These are phyloP conservation scores for Polychaeton citri DNA, from an alignment of 2,329 filamentous ascomycete species.

Conservation along the genomic window DNA sequence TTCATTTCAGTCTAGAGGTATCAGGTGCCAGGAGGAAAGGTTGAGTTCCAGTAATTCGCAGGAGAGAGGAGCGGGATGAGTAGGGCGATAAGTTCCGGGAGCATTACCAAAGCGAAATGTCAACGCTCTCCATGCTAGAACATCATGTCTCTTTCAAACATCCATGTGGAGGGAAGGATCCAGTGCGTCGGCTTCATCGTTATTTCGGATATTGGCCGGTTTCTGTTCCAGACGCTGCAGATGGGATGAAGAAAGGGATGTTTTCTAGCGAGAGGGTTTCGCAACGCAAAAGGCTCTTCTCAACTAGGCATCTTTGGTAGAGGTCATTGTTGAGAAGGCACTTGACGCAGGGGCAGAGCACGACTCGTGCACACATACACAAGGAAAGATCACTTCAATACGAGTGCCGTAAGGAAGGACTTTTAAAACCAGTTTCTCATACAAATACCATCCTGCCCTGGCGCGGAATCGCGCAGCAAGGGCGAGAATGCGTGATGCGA, in stretches of 20 bases:
- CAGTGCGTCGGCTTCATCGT: too few species aligned
- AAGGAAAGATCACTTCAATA: constrained; percentile 10
- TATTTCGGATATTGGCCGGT: too few species aligned
- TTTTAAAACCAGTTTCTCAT: constrained; percentile 24
- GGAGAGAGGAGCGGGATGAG: constrained; percentile 31
- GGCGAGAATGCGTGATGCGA: constrained; percentile 25
- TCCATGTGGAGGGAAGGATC: too few species aligned
- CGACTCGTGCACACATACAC: constrained; percentile 21
- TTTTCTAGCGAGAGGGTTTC: constrained; percentile 16
- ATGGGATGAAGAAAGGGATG: too few species aligned
- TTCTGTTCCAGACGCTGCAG: too few species aligned
- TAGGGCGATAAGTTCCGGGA: constrained; percentile 20
- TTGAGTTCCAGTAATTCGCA: neutral
- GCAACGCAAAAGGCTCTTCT: constrained; percentile 7
- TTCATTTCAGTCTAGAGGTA: neutral
- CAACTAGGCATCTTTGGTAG: too few species aligned
- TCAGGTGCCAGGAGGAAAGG: neutral
- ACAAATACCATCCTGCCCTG: neutral
- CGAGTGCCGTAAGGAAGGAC: constrained; percentile 20
- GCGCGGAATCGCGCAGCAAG: constrained; percentile 5
- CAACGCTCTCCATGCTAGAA: constrained; percentile 16
- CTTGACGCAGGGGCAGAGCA: constrained; percentile 18
- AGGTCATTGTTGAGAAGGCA: neutral
- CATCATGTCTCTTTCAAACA: constrained; percentile 9
- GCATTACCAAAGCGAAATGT: constrained; percentile 12